Conservation (phyloP, 2,329 filamentous ascomycete species). For the Fusarium subtropicale region DNA sequence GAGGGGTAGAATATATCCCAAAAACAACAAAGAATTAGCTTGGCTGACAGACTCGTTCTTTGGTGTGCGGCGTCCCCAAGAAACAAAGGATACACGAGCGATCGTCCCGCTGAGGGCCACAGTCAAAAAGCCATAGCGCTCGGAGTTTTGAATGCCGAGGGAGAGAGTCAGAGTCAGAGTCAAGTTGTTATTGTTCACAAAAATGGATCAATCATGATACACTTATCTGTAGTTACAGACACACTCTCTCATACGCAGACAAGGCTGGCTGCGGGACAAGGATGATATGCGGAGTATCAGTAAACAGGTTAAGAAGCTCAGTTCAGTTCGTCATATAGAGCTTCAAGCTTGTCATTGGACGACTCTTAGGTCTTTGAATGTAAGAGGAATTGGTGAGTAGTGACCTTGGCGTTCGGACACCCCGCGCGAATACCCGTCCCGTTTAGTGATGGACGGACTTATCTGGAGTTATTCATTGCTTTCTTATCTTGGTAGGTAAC, state of each 20-base stretch:
- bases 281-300: constrained; percentile 33
- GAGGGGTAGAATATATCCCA: constrained; percentile 3
- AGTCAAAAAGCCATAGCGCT: neutral
- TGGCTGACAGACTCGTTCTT: constrained; percentile 5
- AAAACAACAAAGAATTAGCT: constrained; percentile 23
- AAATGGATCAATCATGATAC: constrained; percentile 13
- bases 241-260: neutral
- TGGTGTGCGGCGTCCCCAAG: constrained; percentile 2
- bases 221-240: neutral
- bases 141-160: constrained; percentile 32
- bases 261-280: constrained; percentile 28
- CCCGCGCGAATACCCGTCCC: constrained; percentile 17
- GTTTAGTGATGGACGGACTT: neutral
- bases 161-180: neutral
- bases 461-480: neutral
- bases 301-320: constrained; percentile 19
- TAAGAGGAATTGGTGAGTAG: constrained; percentile 21
- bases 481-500: constrained; percentile 28
- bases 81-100: constrained; percentile 23
- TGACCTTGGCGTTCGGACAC: constrained; percentile 36
- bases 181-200: neutral
- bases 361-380: constrained; percentile 5
- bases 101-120: constrained; percentile 23
- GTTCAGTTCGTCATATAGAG: constrained; percentile 23
- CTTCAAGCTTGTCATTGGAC: constrained; percentile 28